phyloP scores from a whole-genome alignment of 257 asterid genomes.

The Anisodus tanguticus region DNA sequence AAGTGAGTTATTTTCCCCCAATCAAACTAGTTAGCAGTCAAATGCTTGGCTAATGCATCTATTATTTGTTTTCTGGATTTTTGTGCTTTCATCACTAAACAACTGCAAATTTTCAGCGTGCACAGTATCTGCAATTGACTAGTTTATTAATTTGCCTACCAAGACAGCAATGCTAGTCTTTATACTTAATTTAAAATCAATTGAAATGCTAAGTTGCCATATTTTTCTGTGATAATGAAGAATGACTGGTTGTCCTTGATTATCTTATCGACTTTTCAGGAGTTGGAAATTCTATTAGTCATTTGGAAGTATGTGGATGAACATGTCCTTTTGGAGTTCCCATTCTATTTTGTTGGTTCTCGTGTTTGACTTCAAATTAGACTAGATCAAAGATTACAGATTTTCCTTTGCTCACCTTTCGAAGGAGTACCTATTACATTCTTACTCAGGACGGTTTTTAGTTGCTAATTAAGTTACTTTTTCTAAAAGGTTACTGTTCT shows the following conservation, averaged over 20 bases:
- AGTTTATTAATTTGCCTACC: background rate
- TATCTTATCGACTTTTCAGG: background rate
- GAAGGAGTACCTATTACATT: background rate
- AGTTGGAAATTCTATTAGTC: background rate
- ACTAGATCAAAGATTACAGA: background rate
- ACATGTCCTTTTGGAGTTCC: slow-evolving; percentile 1
- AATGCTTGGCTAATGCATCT: background rate
- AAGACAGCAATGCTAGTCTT: background rate
- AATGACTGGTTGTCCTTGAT: background rate
- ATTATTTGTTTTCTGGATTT: background rate
- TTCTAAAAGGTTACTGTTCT: background rate
- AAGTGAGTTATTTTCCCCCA: slow-evolving; percentile 44
- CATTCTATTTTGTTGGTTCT: slow-evolving; percentile 22
- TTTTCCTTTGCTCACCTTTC: background rate
- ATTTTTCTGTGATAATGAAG: background rate
- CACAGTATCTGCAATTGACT: background rate
- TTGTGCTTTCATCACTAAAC: background rate
- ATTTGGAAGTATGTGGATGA: background rate
- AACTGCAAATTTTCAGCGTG: background rate
- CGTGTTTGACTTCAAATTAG: background rate
- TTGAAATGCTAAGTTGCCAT: slow-evolving; percentile 19
- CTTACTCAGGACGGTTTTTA: background rate
- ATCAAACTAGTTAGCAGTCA: background rate
- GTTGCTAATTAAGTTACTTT: background rate
- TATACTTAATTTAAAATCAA: background rate